Base-by-base conservation (phyloP, 2,329 filamentous ascomycete genomes). In the Xylaria arbuscula region DNA sequence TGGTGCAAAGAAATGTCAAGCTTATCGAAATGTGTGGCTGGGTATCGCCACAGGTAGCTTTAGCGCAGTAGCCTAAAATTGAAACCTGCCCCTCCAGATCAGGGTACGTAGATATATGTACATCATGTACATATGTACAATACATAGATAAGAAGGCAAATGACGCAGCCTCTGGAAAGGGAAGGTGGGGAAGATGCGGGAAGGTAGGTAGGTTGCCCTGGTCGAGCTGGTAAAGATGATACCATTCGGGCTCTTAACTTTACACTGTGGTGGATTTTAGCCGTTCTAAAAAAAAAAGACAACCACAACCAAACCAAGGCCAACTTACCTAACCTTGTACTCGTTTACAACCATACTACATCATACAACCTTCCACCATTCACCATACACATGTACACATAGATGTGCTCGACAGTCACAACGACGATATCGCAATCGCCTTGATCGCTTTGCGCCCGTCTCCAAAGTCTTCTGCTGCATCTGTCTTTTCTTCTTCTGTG, bases 151-250 rank as follows among this genome's bases (percentile, higher is more conserved):
- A 28, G 28, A 28, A 28, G 28, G 28, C 28, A 28, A 28, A 66
- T 66, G 64, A 66, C 64, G 64, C 64, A 66, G 47, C 19, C 56
- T 58, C 6, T 48, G 15, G 40, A 42, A 17, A 48, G 19, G 15
- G 32, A 7, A 54, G 17, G 15, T 54, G 32, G 51, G 17, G 8
- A 10, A 19, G 32, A n/a, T 15, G 17, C 8, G 32, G 51, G 53
- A 17, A n/a, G 32, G 28, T 28, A n/a, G 32, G 28, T 28, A 28
- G 28, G 58, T 61, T 61, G 48, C 47, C 58, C 58, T 36, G 48
- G 58, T 61, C 55, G 54, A 62, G 61, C 58, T 36, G 48, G 58
- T 61, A 62, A 62, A 62, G 61, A 56, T 50, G 36, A 57, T 22
- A 34, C 28, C 50, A 34, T 6, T 24, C 24, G 45, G 19, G 45